Evolutionary conservation across 2,329 filamentous ascomycete genomes (phyloP), one percentile per base, ranked within the genome.

Genomic region (Aspergillus ochraceoroseus): DNA sequence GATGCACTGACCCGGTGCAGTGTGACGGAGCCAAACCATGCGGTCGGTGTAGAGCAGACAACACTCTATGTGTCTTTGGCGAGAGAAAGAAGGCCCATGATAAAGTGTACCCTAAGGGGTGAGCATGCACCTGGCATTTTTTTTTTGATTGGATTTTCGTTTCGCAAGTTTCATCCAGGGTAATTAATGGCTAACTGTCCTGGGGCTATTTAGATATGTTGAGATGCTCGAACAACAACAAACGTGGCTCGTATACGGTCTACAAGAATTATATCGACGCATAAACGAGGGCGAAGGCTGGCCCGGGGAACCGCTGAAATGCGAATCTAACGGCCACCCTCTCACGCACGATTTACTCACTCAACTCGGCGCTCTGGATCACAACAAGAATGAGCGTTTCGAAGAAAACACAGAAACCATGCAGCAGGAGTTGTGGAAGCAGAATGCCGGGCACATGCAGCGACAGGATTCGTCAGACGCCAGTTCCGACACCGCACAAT

Each of bases 41-140:
- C 65, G 72, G 72, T 51, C 68, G 79, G 44, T 82, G 79, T 62
- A 75, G 75, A 56, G 70, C 75, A 45, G 79, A 82, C 60, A 80
- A 82, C 58, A 74, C 75, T 27, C 78, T 80, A 46, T 82, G 79
- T 52, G 74, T 80, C 3, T 82, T 80, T 61, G 78, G 78, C 20
- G 77, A 82, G 56, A 68, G 78, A 40, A 82, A 81, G 60, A 81
- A 80, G 68, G 74, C 75, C 5, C 77, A 80, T 53, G 79, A 82
- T 62, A 82, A 81, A 61, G 74, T 80, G 32, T 81, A 82, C 59
- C 79, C 79, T n/a, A 82, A 81, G 65, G 79, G 79, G 73, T 82
- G 62, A 65, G 72, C 60, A 33, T 48, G 33, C 50, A 36, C 44
- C 42, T 43, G 29, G 38, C 22, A 33, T 5, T 19, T 31, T 43